These are phyloP conservation scores for Ramularia collo-cygni DNA, from an alignment of 2,329 filamentous ascomycete genomes.

Conservation along the genomic window DNA sequence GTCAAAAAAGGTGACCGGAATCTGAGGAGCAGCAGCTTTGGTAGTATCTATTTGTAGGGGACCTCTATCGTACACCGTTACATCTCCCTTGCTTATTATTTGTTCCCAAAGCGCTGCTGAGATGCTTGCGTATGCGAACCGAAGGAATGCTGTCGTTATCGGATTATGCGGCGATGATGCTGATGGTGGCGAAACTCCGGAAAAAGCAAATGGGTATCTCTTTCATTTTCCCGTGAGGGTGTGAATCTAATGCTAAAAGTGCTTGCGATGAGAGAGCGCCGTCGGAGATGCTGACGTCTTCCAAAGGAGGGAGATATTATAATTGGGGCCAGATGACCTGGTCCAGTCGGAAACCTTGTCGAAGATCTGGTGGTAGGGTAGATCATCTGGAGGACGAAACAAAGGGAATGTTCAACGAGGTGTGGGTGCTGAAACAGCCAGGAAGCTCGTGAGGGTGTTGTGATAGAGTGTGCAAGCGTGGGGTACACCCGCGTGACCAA, in stretches of 20 bases:
- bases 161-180: constrained; percentile 2
- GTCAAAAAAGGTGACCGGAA: too few relatives aligned
- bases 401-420: too few relatives aligned
- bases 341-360: constrained; percentile 12
- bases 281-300: constrained; percentile 10
- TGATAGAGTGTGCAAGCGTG: constrained; percentile 9
- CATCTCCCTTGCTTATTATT: too few relatives aligned
- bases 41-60: too few relatives aligned
- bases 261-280: constrained; percentile 10
- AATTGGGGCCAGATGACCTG: constrained; percentile 16
- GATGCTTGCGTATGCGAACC: constrained; percentile 1
- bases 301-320: constrained; percentile 9
- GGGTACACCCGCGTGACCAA: constrained; percentile 4
- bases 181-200: constrained; percentile 4
- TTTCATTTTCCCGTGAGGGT: constrained; percentile 20
- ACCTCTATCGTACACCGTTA: too few relatives aligned
- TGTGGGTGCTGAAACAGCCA: constrained; percentile 13
- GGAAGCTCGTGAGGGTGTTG: constrained; percentile 15
- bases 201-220: constrained; percentile 19
- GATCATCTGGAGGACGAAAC: constrained; percentile 17
- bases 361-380: constrained; percentile 13
- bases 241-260: constrained; percentile 18
- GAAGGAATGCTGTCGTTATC: constrained; percentile 8
- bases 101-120: too few relatives aligned
- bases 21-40: too few relatives aligned